Base-by-base conservation (phyloP, 1,284 basidiomycete genomes). In the Cryptococcus amylolentus region DNA sequence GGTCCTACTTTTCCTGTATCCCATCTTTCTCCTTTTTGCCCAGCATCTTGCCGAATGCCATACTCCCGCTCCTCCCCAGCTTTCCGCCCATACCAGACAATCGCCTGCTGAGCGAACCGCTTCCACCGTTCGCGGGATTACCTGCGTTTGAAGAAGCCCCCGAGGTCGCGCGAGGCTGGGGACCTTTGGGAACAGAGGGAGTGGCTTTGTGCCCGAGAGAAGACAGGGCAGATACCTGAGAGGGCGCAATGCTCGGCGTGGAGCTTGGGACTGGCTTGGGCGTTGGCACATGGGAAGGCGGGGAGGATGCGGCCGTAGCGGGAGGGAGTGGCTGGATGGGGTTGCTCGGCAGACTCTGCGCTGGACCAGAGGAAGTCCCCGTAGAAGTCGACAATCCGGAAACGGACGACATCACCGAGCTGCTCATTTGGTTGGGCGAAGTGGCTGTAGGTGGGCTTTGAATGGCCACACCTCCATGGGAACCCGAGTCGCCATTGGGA, bases 21-120 rank as follows among this genome's bases (percentile, higher is more conserved):
- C 56, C 56, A 28, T 59, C 55, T 31, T 51, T 55, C 66, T 75
- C 74, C 60, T 70, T 73, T 16, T 70, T 69, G 27, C 73, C 68
- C n/a, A 72, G 72, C 54, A 75, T 65, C 58, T 71, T 73, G 48
- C 64, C 65, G 52, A 71, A 68, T 37, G 66, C 64, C 49, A 65
- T 67, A 52, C 69, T 70, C 2, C 66, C 68, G n/a, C 61, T 69
- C 40, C 71, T 64, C 23, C 68, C 64, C 37, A 76, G 51, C 54
- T 66, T 70, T 16, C 67, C 62, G 37, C 65, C 62, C 48, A 69
- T 67, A 23, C 69, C 70, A 45, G 67, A 69, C 42, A 75, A 53
- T 31, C 62, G 61, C 37, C 70, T 56, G 6, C 63, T 57, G 6
- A 69, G 55, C 20, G 63, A 58, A 12, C 70, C 62, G 41, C 64